A percentile compares a stretch with the other conserved stretches of the same genome.
Conservation (phyloP, 352 stramenopile genomes). For the Phytopythium ostracodes region DNA sequence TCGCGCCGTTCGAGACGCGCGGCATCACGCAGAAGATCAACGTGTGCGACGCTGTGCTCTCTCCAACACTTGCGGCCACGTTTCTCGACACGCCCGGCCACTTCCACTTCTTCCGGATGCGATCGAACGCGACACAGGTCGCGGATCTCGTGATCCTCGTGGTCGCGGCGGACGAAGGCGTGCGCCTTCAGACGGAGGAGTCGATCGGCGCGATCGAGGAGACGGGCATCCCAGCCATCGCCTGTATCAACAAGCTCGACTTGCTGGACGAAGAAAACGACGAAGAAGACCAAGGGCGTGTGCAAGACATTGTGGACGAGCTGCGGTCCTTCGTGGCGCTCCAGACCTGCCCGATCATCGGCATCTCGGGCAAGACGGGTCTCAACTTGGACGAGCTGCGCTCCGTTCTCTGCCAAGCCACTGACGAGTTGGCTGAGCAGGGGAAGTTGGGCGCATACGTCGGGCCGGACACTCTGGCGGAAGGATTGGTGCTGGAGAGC, state of each 20-base stretch:
- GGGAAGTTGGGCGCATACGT: slow-evolving; percentile 37
- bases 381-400: slow-evolving; percentile 53
- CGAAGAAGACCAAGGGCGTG: slow-evolving; percentile 18
- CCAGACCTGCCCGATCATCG: slow-evolving; percentile 63
- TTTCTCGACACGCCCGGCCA: slow-evolving; percentile 99
- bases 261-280: slow-evolving; percentile 25
- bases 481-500: slow-evolving; percentile 76
- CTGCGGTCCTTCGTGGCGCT: slow-evolving; percentile 79
- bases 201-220: slow-evolving; percentile 90
- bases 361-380: slow-evolving; percentile 68
- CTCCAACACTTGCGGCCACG: slow-evolving; percentile 69
- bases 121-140: slow-evolving; percentile 94
- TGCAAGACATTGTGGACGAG: slow-evolving; percentile 48
- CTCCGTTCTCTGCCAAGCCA: slow-evolving; percentile 29
- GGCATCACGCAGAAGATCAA: slow-evolving; percentile 99
- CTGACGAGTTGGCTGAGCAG: slow-evolving; percentile 25
- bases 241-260: slow-evolving; percentile 90
- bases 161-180: slow-evolving; percentile 98
- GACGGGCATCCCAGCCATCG: slow-evolving; percentile 60
- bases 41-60: slow-evolving; percentile 93
- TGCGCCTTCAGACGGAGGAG: slow-evolving; percentile 97
- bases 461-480: slow-evolving; percentile 24
- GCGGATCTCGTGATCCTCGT: slow-evolving; percentile 97
- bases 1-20: slow-evolving; percentile 93
- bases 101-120: slow-evolving; percentile 99